Evolutionary conservation across 345 rosid species (phyloP), one percentile per base, ranked within the genome.

Genomic region (Trapa incisa): DNA sequence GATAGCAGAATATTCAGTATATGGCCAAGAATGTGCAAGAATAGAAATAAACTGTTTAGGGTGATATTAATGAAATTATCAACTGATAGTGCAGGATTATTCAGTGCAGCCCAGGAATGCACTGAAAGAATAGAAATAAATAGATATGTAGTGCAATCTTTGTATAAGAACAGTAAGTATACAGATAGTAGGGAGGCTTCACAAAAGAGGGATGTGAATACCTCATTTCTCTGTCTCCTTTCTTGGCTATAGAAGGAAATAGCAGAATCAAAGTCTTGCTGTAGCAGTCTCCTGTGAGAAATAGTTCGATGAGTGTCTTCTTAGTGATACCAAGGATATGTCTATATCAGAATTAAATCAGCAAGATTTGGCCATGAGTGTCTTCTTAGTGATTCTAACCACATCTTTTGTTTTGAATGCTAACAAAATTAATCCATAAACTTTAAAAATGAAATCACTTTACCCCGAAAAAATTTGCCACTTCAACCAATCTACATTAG

Each of bases 231-330:
- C 80, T 89, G 96, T 77, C 85, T 92, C 77, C 98, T 82, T 82
- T 92, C 98, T 67, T 89, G 88, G 78, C 91, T 94, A 75, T 81
- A 84, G 71, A 77, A 87, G 69, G 96, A 96, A 82, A 94, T 91
- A 62, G 89, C 89, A 68, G 96, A 61, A 77, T 91, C 99, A 79
- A 94, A 94, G 83, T 91, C 96, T 78, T 84, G 97, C 82, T 81
- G 92, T 77, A 89, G 89, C 75, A 83, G 83, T 80, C 95, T 82
- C 91, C 99, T 94, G 85, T 79, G 75, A 70, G 73, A 56, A 75
- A 38, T 56, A 67, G 68, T 70, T 42, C 4, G 16, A 65, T 43
- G 47, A 65, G 29, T 22, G 29, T 22, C 32, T 1, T 41, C 35
- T 65, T 8, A 16, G 39, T 5, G 43, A 22, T 13, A 65, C 10